phyloP scores from a whole-genome alignment of 495 filamentous ascomycete genomes.

The Xylaria longipes region DNA sequence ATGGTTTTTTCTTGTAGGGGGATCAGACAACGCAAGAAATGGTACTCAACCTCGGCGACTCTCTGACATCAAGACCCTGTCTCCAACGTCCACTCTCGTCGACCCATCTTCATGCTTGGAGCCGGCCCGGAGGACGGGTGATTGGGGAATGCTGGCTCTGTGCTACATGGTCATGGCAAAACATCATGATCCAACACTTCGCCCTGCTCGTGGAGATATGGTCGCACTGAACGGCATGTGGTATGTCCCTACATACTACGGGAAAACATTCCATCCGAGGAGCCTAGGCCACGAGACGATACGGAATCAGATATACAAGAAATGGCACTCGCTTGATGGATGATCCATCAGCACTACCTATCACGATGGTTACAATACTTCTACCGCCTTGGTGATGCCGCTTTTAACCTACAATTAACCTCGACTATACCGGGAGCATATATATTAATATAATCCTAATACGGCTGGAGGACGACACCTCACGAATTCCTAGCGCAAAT shows the following conservation, averaged over 20 bases:
- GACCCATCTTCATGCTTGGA: constrained; percentile 41
- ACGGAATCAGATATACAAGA: constrained; percentile 44
- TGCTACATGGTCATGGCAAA: constrained; percentile 51
- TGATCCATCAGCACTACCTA: neutral
- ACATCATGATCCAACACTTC: constrained; percentile 37
- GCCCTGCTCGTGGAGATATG: constrained; percentile 31
- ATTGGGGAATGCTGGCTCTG: constrained; percentile 48
- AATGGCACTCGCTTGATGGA: constrained; percentile 33
- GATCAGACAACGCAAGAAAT: constrained; percentile 41
- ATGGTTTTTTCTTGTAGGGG: constrained; percentile 58
- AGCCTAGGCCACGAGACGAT: constrained; percentile 44
- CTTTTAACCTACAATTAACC: neutral
- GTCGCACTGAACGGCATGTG: constrained; percentile 44
- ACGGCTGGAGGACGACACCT: neutral
- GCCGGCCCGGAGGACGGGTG: constrained; percentile 37
- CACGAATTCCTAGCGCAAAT: neutral
- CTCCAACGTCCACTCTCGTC: constrained; percentile 37
- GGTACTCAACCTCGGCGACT: constrained; percentile 17
- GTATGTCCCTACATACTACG: constrained; percentile 53
- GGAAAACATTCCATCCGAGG: constrained; percentile 53
- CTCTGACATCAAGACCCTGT: constrained; percentile 24
- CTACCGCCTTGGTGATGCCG: neutral
- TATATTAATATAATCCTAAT: neutral
- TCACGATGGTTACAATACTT: neutral
- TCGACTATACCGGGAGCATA: neutral